Conservation (phyloP, 2,329 filamentous ascomycete genomes). For the Tolypocladium ovalisporum region DNA sequence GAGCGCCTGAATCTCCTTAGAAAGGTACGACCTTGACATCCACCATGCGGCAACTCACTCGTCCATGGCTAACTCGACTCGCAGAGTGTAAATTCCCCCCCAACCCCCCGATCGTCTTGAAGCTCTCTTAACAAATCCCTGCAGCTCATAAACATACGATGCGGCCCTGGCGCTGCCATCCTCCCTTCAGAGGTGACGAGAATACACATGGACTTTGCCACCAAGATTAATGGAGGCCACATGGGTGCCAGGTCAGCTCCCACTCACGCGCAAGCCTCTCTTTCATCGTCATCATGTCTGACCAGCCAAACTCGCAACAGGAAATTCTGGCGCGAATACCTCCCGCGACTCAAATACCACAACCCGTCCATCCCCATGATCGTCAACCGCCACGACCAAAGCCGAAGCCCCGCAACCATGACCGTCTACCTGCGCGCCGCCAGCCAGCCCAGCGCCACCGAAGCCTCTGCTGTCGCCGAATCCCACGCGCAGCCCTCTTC, state of each 20-base stretch:
- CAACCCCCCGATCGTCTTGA: slow-evolving; percentile 5
- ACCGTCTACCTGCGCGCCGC: slow-evolving; percentile 51
- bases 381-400: slow-evolving; percentile 55
- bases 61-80: slow-evolving; percentile 9
- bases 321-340: slow-evolving; percentile 77
- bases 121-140: slow-evolving; percentile 13
- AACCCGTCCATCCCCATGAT: slow-evolving; percentile 81
- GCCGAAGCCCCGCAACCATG: slow-evolving; percentile 47
- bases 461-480: slow-evolving; percentile 15
- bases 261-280: slow-evolving; percentile 7
- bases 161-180: slow-evolving; percentile 73
- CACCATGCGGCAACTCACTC: not conserved
- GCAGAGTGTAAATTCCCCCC: slow-evolving; percentile 30
- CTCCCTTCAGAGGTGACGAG: slow-evolving; percentile 66
- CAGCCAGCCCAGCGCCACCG: slow-evolving; percentile 12
- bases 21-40: slow-evolving; percentile 42
- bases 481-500: slow-evolving; percentile 30
- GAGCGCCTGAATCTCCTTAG: slow-evolving; percentile 66
- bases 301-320: slow-evolving; percentile 31
- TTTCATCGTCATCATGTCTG: slow-evolving; percentile 1
- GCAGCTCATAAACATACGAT: slow-evolving; percentile 63
- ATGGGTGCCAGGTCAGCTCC: slow-evolving; percentile 56
- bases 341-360: slow-evolving; percentile 86
- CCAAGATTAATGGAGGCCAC: slow-evolving; percentile 52
- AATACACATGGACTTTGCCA: slow-evolving; percentile 65